Percentiles rank a stretch among this genome's conserved stretches.
Conservation (phyloP, 2,329 filamentous ascomycete species). For the Cryphonectria parasitica region DNA sequence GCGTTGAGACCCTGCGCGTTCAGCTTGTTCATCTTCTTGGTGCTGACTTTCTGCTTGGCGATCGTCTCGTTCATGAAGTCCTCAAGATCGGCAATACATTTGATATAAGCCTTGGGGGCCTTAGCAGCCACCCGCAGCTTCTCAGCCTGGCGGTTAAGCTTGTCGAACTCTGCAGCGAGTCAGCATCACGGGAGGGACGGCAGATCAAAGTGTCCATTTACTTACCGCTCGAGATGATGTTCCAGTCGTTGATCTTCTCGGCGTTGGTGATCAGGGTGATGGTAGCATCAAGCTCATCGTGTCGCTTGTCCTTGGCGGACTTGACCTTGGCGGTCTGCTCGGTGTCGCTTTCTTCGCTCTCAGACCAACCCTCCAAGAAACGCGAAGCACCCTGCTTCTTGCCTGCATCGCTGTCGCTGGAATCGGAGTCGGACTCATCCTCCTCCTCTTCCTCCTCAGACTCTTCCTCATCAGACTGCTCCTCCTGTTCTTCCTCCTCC, state of each 20-base stretch:
- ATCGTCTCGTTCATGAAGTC: constrained; percentile 92
- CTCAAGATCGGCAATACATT: constrained; percentile 90
- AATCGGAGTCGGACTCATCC: constrained; percentile 51
- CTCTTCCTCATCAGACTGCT: constrained; percentile 56
- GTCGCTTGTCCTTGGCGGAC: constrained; percentile 96
- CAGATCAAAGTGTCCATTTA: constrained; percentile 15
- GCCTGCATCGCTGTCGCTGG: constrained; percentile 64
- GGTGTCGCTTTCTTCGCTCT: constrained; percentile 85
- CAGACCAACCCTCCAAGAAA: constrained; percentile 77
- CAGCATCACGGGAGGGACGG: constrained; percentile 24
- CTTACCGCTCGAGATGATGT: constrained; percentile 84
- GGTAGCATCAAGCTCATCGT: constrained; percentile 89
- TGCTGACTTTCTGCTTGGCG: constrained; percentile 91
- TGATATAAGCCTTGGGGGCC: constrained; percentile 89
- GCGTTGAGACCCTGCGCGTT: constrained; percentile 94
- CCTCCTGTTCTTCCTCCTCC: constrained; percentile 60
- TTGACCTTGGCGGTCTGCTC: constrained; percentile 87
- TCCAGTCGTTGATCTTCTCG: constrained; percentile 97
- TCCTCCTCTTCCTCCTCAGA: constrained; percentile 57
- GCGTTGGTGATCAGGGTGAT: constrained; percentile 95
- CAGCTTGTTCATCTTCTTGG: constrained; percentile 98
- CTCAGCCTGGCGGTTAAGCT: constrained; percentile 82
- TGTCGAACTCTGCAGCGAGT: constrained; percentile 77
- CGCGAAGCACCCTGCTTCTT: constrained; percentile 73
- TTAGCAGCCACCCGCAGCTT: constrained; percentile 79